Evolutionary conservation across 352 stramenopile species (phyloP).

Genomic region (Pythium phragmitis): DNA sequence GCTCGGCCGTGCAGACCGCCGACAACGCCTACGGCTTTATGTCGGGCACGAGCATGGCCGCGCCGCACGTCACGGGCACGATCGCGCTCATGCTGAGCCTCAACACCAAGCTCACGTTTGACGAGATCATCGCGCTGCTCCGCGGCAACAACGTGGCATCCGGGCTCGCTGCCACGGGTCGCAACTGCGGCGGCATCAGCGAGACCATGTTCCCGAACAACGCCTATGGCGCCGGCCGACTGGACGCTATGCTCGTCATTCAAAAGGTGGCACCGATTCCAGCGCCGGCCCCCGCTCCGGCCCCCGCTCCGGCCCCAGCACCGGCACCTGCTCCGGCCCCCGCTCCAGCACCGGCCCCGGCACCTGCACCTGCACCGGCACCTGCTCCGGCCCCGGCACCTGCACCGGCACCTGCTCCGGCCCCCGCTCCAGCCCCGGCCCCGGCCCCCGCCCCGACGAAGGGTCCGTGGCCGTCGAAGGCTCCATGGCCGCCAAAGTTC

Average conservation of each 20-base stretch:
- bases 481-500: too few relatives aligned
- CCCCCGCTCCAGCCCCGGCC: background rate
- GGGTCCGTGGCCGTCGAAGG: too few relatives aligned
- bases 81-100: conserved; percentile 32
- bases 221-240: conserved; percentile 32
- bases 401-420: too few relatives aligned
- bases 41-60: conserved; percentile 37
- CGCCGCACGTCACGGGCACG: conserved; percentile 32
- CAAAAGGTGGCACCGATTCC: conserved; percentile 1
- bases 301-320: background rate
- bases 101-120: conserved; percentile 28
- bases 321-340: background rate
- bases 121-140: conserved; percentile 22
- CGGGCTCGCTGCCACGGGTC: conserved; percentile 4
- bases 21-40: conserved; percentile 29
- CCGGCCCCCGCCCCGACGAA: background rate
- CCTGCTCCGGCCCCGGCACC: background rate
- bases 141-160: conserved; percentile 8
- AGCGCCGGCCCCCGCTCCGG: background rate
- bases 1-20: conserved; percentile 16
- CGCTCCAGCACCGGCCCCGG: background rate
- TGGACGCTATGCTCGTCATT: conserved; percentile 24
- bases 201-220: conserved; percentile 35
- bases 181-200: conserved; percentile 17
- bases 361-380: background rate